Conservation (phyloP, 2,329 filamentous ascomycete genomes). For the Juglanconis oblonga region DNA sequence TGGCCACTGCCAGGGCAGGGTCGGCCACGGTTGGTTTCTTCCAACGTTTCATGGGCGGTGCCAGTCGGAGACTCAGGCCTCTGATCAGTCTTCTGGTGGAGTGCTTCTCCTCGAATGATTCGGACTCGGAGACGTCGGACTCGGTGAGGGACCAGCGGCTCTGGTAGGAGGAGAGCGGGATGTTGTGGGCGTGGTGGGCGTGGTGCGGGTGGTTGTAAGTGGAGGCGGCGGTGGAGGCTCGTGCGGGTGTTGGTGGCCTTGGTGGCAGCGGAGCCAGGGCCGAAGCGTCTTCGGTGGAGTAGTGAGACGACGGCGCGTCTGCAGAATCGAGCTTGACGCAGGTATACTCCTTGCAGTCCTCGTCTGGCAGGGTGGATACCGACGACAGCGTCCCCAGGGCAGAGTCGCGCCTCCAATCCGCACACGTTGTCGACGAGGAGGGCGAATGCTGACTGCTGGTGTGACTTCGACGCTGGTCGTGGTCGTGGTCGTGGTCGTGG, state of each 20-base stretch:
- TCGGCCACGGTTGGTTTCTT: slow-evolving; percentile 28
- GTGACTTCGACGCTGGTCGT: slow-evolving; percentile 38
- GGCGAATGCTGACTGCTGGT: slow-evolving; percentile 10
- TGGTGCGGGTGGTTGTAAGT: slow-evolving; percentile 12
- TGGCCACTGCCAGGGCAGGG: slow-evolving; percentile 36
- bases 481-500: slow-evolving; percentile 18
- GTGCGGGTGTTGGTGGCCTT: not conserved
- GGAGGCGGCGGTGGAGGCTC: slow-evolving; percentile 7
- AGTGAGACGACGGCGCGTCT: slow-evolving; percentile 2
- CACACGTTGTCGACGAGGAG: slow-evolving; percentile 27
- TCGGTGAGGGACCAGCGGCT: slow-evolving; percentile 19
- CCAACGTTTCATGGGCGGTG: slow-evolving; percentile 15
- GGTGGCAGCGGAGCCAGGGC: not conserved
- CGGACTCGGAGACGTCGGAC: slow-evolving; percentile 12
- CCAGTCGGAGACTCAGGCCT: slow-evolving; percentile 12
- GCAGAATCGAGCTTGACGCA: slow-evolving; percentile 5
- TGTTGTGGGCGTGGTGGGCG: slow-evolving; percentile 10
- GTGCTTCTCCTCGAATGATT: not conserved
- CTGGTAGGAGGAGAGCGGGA: slow-evolving; percentile 10
- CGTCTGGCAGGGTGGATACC: slow-evolving; percentile 27
- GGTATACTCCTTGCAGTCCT: slow-evolving; percentile 20
- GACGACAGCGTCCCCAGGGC: slow-evolving; percentile 46
- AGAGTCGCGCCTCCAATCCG: slow-evolving; percentile 54
- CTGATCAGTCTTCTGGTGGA: slow-evolving; percentile 13
- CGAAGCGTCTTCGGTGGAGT: slow-evolving; percentile 6